phyloP scores from a whole-genome alignment of 2,329 filamentous ascomycete genomes.

The Colletotrichum lini region DNA sequence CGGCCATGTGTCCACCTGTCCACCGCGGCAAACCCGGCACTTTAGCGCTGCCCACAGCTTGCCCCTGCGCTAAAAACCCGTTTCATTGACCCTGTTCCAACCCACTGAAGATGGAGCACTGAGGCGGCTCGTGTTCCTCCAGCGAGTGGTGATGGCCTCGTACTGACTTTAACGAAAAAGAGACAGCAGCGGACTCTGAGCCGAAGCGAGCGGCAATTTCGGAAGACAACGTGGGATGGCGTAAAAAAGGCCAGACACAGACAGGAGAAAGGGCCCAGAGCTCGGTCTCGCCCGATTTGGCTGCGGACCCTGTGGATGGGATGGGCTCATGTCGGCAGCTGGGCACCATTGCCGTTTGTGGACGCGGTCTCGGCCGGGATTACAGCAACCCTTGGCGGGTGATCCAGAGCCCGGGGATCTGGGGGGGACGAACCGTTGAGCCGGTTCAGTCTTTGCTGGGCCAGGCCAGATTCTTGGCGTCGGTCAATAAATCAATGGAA shows the following conservation, averaged over 20 bases:
- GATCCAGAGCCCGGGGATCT: slow-evolving; percentile 23
- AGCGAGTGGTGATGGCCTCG: slow-evolving; percentile 2
- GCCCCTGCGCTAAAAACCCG: slow-evolving; percentile 24
- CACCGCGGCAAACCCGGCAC: slow-evolving; percentile 13
- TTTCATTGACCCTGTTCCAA: slow-evolving; percentile 11
- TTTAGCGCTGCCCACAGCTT: slow-evolving; percentile 19
- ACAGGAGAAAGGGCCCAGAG: neutral
- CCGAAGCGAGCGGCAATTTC: neutral
- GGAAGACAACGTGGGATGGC: too few species aligned
- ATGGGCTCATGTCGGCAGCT: slow-evolving; percentile 8
- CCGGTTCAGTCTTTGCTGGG: slow-evolving; percentile 7
- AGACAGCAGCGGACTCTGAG: neutral
- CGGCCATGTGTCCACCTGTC: neutral
- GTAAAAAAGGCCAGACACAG: neutral
- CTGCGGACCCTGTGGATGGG: neutral
- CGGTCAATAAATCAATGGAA: neutral
- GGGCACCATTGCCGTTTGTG: slow-evolving; percentile 5
- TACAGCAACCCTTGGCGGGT: slow-evolving; percentile 4
- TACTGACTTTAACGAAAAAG: neutral
- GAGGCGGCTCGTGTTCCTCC: neutral
- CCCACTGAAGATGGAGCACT: neutral
- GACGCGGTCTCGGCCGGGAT: neutral
- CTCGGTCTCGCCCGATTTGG: neutral
- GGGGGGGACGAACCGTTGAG: neutral
- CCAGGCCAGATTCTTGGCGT: neutral